A percentile compares a stretch with the other conserved stretches of the same genome.
phyloP scores from a whole-genome alignment of 2,329 filamentous ascomycete genomes.

The Colletotrichum tropicale region DNA sequence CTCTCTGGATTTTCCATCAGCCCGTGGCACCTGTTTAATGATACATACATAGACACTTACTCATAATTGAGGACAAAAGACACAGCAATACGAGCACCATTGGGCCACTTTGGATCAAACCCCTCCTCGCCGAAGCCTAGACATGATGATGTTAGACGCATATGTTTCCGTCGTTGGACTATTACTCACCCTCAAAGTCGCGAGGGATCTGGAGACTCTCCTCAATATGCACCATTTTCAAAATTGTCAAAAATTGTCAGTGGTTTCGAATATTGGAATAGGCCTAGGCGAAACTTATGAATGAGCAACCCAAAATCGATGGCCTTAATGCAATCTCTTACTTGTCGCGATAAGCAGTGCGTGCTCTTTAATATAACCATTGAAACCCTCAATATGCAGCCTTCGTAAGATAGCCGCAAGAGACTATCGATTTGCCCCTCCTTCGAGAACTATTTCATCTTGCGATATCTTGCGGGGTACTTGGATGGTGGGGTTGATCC shows the following conservation, averaged over 20 bases:
- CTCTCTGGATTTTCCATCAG: slow-evolving; percentile 15
- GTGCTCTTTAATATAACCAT: background rate
- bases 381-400: fast-evolving
- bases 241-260: fast-evolving
- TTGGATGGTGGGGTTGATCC: background rate
- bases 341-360: fast-evolving
- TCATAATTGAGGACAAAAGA: background rate
- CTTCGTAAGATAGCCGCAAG: background rate
- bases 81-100: background rate
- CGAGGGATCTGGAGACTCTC: slow-evolving; percentile 6
- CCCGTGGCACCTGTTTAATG: fast-evolving
- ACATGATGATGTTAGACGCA: background rate
- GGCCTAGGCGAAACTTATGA: background rate
- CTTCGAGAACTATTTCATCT: background rate
- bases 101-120: background rate
- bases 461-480: background rate
- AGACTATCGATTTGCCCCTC: background rate
- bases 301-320: background rate
- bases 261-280: background rate
- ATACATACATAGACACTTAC: background rate
- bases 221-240: background rate
- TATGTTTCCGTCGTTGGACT: fast-evolving
- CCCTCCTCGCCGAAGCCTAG: background rate
- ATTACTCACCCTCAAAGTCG: slow-evolving; percentile 27
- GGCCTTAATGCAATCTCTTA: background rate